Percentiles rank a stretch among this genome's conserved stretches.
These are phyloP conservation scores for Darksidea phi DNA, from an alignment of 495 filamentous ascomycete species.

Conservation along the genomic window DNA sequence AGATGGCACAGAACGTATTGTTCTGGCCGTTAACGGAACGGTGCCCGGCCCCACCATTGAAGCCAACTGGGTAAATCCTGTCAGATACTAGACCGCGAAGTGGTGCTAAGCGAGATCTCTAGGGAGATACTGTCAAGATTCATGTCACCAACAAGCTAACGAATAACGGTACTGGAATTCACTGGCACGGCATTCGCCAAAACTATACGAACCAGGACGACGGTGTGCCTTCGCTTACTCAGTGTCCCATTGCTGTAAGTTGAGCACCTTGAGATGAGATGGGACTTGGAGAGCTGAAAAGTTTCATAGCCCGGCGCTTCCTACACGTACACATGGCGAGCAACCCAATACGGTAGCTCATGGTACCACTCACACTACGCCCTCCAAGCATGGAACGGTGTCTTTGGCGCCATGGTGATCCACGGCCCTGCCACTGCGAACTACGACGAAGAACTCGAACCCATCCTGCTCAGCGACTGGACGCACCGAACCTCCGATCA, in stretches of 20 bases:
- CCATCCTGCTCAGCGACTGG: conserved; percentile 29
- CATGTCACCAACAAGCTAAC: conserved; percentile 38
- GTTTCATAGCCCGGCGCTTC: conserved; percentile 7
- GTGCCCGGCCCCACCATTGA: conserved; percentile 27
- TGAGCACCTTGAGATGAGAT: conserved; percentile 50
- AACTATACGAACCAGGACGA: conserved; percentile 32
- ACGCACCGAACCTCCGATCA: conserved; percentile 20
- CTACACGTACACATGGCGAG: conserved; percentile 22
- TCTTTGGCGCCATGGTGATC: conserved; percentile 39
- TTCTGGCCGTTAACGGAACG: conserved; percentile 29
- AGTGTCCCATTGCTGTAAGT: conserved; percentile 14
- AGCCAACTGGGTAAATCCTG: conserved; percentile 12
- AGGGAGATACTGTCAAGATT: conserved; percentile 39
- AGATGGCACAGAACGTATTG: conserved; percentile 20
- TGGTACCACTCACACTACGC: conserved; percentile 36
- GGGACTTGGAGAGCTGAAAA: conserved; percentile 34
- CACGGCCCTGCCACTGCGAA: conserved; percentile 42
- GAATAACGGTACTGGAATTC: conserved; percentile 41
- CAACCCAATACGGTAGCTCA: conserved; percentile 30
- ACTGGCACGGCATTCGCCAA: conserved; percentile 44
- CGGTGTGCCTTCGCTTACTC: conserved; percentile 38
- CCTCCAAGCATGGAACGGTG: conserved; percentile 30
- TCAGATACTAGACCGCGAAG: neutral
- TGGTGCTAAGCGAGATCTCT: conserved; percentile 19
- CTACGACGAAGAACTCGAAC: conserved; percentile 42